Evolutionary conservation across 371 early-diverging fungal species (phyloP).

Genomic region (Aphelidium insulamus): DNA sequence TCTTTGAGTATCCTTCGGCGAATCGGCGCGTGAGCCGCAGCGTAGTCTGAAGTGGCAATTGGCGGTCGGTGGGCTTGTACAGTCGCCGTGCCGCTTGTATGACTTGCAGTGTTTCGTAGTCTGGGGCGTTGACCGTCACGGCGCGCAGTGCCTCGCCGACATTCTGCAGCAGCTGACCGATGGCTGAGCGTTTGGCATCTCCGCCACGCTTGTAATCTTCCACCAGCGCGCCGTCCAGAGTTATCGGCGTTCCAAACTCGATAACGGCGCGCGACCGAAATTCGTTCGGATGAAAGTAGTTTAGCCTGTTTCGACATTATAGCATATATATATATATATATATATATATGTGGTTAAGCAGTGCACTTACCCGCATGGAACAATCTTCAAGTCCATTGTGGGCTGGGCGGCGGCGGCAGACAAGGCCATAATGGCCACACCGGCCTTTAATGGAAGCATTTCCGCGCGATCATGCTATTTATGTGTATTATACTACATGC

Average conservation of each 20-base stretch:
- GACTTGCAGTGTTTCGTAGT: constrained; percentile 68
- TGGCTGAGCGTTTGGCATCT: constrained; percentile 48
- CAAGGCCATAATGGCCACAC: constrained; percentile 76
- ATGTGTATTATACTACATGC: neutral
- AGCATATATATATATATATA: no score
- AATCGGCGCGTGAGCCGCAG: constrained; percentile 78
- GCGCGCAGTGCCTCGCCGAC: constrained; percentile 51
- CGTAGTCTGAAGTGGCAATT: constrained; percentile 44
- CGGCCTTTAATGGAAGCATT: constrained; percentile 83
- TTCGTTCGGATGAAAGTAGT: constrained; percentile 87
- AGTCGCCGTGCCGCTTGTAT: constrained; percentile 86
- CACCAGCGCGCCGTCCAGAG: constrained; percentile 43
- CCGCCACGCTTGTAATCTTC: constrained; percentile 64
- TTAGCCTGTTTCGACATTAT: no score
- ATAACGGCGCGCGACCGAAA: constrained; percentile 90
- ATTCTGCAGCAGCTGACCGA: constrained; percentile 41
- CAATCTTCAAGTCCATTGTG: constrained; percentile 66
- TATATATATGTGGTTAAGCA: neutral
- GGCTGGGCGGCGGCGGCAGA: constrained; percentile 82
- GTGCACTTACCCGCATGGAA: constrained; percentile 43
- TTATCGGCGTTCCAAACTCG: constrained; percentile 77
- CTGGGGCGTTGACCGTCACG: constrained; percentile 80
- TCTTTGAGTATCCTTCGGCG: constrained; percentile 59
- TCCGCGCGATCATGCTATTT: constrained; percentile 87
- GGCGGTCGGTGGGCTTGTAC: constrained; percentile 64